A percentile compares a stretch with the other conserved stretches of the same genome.
Evolutionary conservation across 768 basidiomycete genomes (phyloP).

Genomic region (Russula lepida): DNA sequence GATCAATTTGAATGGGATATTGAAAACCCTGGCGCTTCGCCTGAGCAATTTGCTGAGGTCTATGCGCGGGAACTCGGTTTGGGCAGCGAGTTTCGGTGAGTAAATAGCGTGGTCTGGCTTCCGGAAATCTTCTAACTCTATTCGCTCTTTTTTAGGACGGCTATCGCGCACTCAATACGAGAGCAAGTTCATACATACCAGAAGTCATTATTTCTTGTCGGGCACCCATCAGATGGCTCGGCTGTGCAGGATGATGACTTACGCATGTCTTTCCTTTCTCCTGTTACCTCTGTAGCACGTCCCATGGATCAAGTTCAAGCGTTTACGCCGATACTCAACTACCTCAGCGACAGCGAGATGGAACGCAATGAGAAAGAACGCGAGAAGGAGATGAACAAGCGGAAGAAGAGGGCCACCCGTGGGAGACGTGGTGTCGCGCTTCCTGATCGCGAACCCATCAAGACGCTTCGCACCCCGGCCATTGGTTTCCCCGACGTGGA

Average conservation of each 20-base stretch:
- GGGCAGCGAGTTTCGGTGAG: constrained; percentile 86
- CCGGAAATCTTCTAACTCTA: background rate
- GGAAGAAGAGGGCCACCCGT: constrained; percentile 78
- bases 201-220: constrained; percentile 84
- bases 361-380: constrained; percentile 86
- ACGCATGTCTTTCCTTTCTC: constrained; percentile 79
- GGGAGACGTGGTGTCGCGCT: constrained; percentile 71
- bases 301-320: constrained; percentile 67
- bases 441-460: constrained; percentile 87
- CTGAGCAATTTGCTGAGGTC: constrained; percentile 86
- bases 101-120: constrained; percentile 1
- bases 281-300: constrained; percentile 61
- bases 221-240: constrained; percentile 76
- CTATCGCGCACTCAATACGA: constrained; percentile 89
- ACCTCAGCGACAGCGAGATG: constrained; percentile 82
- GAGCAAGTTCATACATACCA: constrained; percentile 91
- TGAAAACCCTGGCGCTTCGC: constrained; percentile 66
- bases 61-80: constrained; percentile 85
- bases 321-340: constrained; percentile 85
- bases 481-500: constrained; percentile 78
- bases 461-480: constrained; percentile 86
- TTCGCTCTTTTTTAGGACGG: constrained; percentile 50
- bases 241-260: constrained; percentile 85
- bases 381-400: constrained; percentile 85
- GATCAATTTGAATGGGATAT: constrained; percentile 99